These are phyloP conservation scores for Suillus variegatus DNA, from an alignment of 768 basidiomycete genomes.

Conservation along the genomic window DNA sequence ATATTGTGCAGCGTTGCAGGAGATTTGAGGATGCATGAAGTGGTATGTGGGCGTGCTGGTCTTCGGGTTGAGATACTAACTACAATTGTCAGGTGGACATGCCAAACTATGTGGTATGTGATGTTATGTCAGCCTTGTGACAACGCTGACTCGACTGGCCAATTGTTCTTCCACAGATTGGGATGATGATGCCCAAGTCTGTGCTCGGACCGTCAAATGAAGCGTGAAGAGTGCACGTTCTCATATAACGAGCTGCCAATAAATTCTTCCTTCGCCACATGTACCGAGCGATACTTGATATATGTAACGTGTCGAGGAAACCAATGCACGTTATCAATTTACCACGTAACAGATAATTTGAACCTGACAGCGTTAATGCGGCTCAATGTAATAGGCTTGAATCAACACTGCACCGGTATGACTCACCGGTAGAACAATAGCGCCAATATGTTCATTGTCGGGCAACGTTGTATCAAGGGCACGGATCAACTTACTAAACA, in stretches of 20 bases:
- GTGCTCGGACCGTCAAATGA: slow-evolving; percentile 29
- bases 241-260: background rate
- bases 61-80: slow-evolving; percentile 1
- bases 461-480: background rate
- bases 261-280: background rate
- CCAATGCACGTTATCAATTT: background rate
- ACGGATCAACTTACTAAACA: background rate
- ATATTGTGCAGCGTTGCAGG: slow-evolving; percentile 63
- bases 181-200: slow-evolving; percentile 56
- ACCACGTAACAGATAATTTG: no score
- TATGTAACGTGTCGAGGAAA: background rate
- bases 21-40: slow-evolving; percentile 63
- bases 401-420: background rate
- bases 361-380: background rate
- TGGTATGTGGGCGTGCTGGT: slow-evolving; percentile 32
- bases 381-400: background rate
- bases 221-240: slow-evolving; percentile 3
- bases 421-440: background rate
- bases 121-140: background rate
- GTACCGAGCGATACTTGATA: background rate
- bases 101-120: slow-evolving; percentile 62
- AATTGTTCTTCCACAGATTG: slow-evolving; percentile 38
- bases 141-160: background rate
- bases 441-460: background rate
- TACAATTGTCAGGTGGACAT: slow-evolving; percentile 50